Evolutionary conservation across 352 stramenopile genomes (phyloP), one percentile per base, ranked within the genome.

Genomic region (Poterioochromonas sp.): DNA sequence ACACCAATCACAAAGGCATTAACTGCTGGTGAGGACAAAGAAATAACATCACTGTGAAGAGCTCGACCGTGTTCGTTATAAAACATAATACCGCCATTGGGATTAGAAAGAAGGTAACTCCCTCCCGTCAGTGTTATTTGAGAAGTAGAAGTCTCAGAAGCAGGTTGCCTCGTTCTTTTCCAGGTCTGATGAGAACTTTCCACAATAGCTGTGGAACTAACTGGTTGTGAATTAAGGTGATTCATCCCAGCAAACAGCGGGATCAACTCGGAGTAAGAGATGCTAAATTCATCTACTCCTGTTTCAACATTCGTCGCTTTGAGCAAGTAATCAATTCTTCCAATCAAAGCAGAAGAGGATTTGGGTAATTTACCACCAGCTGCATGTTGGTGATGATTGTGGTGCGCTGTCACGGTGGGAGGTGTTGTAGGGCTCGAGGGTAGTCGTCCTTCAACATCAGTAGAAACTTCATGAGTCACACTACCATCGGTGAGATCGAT

Each of bases 1-100:
- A 68, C 26, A 8, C 11, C 26, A 26, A 68, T 26, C 58, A 68
- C 58, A 39, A 68, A 68, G 58, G 29, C 58, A 68, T 68, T 68
- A 15, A 68, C 12, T 37, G 58, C 58, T 40, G 58, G 58, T 37
- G 58, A 68, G 12, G 5, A 29, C 26, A 68, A 39, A 37, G 12
- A 11, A 8, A 68, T 37, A 5, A 26, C 5, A 15, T 12, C 29
- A 15, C 26, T 26, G 29, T 68, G 26, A 12, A 71, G 26, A 71
- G 26, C 62, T n/a, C 20, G 5, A 12, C 62, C 62, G 20, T 47
- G 1, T 12, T 41, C 62, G 11, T 71, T n/a, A 32, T 8, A 44
- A 71, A 71, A 71, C 39, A 32, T 43, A 20, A 71, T 8, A 44
- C 26, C 34, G 3, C 62, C 62, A 32, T 71, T 29, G 8, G 62